Percentiles rank a stretch among this genome's conserved stretches.
These are phyloP conservation scores for Telopea speciosissima DNA, from an alignment of 177 flowering plant species.

Conservation along the genomic window DNA sequence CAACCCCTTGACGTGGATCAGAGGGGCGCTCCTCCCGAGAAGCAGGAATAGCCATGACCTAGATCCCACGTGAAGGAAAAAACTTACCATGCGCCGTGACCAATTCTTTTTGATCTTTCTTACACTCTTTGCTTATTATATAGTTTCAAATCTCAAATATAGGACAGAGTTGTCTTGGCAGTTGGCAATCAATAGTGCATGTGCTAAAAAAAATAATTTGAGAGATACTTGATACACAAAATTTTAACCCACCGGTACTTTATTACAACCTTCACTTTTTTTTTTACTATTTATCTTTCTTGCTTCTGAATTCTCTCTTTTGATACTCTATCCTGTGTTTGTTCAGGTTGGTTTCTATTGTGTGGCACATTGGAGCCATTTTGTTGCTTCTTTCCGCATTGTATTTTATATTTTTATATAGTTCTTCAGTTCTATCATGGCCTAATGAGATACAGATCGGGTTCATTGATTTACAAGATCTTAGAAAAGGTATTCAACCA, in stretches of 20 bases:
- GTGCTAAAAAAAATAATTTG: conserved; percentile 41
- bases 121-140: neutral
- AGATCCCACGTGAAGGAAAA: too few species aligned
- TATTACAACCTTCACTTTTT: neutral
- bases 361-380: conserved; percentile 38
- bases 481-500: conserved; percentile 32
- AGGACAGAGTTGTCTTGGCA: conserved; percentile 68
- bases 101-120: neutral
- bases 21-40: too few species aligned
- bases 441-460: conserved; percentile 30
- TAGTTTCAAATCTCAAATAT: conserved; percentile 6
- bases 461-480: conserved; percentile 19
- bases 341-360: conserved; percentile 43
- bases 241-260: conserved; percentile 11
- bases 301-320: conserved; percentile 2
- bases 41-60: too few species aligned
- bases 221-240: conserved; percentile 22
- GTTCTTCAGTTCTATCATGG: conserved; percentile 48
- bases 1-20: too few species aligned
- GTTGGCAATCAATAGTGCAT: conserved; percentile 69
- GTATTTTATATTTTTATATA: conserved; percentile 43
- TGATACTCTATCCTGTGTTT: conserved; percentile 15
- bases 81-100: too few species aligned
- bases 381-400: conserved; percentile 51
- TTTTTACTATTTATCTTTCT: neutral